phyloP scores from a whole-genome alignment of 78 protist genomes.

The Monocercomonoides exilis region DNA sequence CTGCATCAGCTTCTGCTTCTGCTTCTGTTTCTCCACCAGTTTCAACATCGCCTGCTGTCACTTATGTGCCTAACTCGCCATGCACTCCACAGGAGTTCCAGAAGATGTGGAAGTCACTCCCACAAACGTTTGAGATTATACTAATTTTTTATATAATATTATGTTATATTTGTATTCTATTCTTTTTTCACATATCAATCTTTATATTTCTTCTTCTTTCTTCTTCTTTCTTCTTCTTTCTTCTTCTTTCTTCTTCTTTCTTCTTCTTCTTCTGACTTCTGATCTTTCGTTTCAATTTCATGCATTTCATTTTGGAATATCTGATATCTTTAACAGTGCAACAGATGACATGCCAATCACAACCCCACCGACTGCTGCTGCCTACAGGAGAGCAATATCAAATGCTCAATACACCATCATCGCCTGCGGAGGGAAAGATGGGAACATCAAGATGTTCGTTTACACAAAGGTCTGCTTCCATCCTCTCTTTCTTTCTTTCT shows the following conservation, averaged over 20 bases:
- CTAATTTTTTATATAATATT: too few species aligned
- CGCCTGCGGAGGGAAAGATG: neutral
- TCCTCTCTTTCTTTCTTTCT: too few species aligned
- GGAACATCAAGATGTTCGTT: neutral
- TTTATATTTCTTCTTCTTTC: too few species aligned
- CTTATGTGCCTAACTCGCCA: neutral
- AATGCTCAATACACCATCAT: neutral
- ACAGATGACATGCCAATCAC: neutral
- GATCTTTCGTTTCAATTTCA: too few species aligned
- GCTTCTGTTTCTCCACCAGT: neutral
- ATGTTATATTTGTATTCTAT: too few species aligned
- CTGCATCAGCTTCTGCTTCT: neutral
- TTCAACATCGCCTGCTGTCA: too few species aligned
- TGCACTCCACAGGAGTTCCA: neutral
- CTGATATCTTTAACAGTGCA: neutral
- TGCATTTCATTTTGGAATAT: too few species aligned
- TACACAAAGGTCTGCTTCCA: neutral
- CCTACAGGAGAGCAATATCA: neutral
- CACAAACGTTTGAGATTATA: neutral
- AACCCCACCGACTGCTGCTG: neutral
- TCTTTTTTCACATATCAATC: too few species aligned
- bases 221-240: too few species aligned
- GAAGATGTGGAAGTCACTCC: neutral
- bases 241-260: too few species aligned
- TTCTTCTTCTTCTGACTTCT: too few species aligned